Evolutionary conservation across 2,329 filamentous ascomycete species (phyloP), one percentile per base, ranked within the genome.

Genomic region (Ustulina deusta): DNA sequence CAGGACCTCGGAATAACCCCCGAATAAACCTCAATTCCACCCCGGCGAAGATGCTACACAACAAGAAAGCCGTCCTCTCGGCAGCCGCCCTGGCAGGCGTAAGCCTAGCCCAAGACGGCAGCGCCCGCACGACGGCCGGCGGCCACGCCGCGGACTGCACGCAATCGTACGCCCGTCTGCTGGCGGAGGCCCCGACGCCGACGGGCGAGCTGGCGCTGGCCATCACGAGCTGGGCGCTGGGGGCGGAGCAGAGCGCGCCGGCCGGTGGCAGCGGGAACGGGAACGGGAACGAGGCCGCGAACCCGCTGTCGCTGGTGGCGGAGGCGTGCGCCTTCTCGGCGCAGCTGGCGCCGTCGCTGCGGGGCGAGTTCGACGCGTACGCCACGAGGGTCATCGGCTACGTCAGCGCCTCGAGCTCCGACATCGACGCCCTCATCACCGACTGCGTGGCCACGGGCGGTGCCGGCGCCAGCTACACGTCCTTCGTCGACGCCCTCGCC

Each of bases 251-350:
- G 22, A 54, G 13, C 48, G 36, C n/a, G 9, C 52, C 25, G 5
- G 25, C 22, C 34, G 15, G 22, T 5, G 36, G 55, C 34, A 4
- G 10, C 42, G 15, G n/a, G 32, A 17, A 15, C 40, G 15, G 0
- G 40, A 29, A 34, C n/a, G 15, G n/a, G 32, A 17, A 15, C 40
- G 15, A 0, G 40, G 20, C 27, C n/a, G 15, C 34, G 20, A 56
- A 69, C 63, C 66, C 66, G 20, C 29, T 64, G 6, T 29, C n/a
- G 25, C 20, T 66, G 36, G 13, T 65, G 34, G 66, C 68, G 10
- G 34, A 70, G 59, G 66, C 67, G 13, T 74, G 73, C 68, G 61
- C 34, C 6, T 61, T 73, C 63, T 68, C 51, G 5, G 56, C 69
- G 11, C 22, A 32, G 6, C 55, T 74, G 29, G 66, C 72, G 2